Evolutionary conservation across 2,329 filamentous ascomycete genomes (phyloP), one percentile per base, ranked within the genome.

Genomic region (Zelopaecilomyces penicillatus): DNA sequence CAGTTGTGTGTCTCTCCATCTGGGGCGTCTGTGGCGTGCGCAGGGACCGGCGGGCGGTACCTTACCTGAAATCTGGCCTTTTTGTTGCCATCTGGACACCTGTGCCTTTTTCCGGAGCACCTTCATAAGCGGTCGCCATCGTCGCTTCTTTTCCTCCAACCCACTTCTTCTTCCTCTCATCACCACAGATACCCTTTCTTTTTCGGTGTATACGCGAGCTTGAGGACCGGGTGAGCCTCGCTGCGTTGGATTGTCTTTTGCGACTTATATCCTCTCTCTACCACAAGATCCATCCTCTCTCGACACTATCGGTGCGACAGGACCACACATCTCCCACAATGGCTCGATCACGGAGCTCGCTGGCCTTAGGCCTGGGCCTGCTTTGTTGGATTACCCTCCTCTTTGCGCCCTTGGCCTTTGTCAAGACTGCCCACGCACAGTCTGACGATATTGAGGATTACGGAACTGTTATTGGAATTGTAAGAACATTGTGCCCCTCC

Each of bases 401-500:
- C 55, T 87, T 98, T 60, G 81, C 85, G 53, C 89, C 90, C 56
- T 76, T 95, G 62, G 85, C 89, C 54, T 84, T 97, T 63, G 80
- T 95, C 56, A 82, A 85, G 69, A 78, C 83, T 55, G 91, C 83
- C 50, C 71, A 78, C 59, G 81, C 84, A 46, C 79, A 42, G 28
- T 29, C 30, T 5, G 46, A 87, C 53, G 82, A 89, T 58, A 75
- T 78, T 56, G 83, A 90, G 47, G 83, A 80, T 63, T 87, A 87
- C 68, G 88, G 88, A 65, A 91, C 85, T 60, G 88, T 95, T 58
- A 90, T 95, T 61, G 89, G 89, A 81, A 95, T 95, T 71, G 88
- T 76, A 68, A 65, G 75, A 30, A 46, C 37, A 42, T 48, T n/a
- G 19, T 19, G 19, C 19, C 31, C 12, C 33, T 33, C 33, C 29